Evolutionary conservation across 106 monocot species (phyloP), one percentile per base, ranked within the genome.

Genomic region (Alisma plantagoaquatica): DNA sequence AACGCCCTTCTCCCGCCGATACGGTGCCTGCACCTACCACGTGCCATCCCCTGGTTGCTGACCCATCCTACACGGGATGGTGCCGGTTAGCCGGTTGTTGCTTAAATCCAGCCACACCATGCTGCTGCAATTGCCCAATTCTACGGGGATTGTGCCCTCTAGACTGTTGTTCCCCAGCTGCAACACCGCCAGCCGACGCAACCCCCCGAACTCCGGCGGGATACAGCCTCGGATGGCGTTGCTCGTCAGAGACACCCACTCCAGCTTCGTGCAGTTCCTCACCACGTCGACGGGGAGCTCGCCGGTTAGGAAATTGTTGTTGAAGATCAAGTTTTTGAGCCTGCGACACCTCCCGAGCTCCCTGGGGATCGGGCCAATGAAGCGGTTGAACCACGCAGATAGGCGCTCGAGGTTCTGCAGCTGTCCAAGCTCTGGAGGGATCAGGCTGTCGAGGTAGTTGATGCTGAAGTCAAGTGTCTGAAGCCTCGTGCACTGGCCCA

Each of bases 91-190:
- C 28, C 26, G 69, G 49, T 93, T 93, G 44, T 71, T 83, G 55
- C 75, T 83, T 22, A 93, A 70, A 49, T 93, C 93, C 1, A 93
- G 33, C 93, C 93, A 93, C 11, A 87, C 71, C 30, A 93, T 52
- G 71, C 83, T 87, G 74, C 70, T 76, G 73, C 93, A 93, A 64
- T 93, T 76, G 0, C 93, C 77, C 23, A 93, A 61, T 75, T 83
- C 77, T 18, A 64, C 52, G 1, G 93, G 93, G 14, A 93, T 87
- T 8, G 50, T 33, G 2, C 87, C 93, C 0, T 79, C 53, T 48
- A 93, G 75, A 2, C 87, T 87, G 53, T 93, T 93, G 83, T 87
- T 93, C 3, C 80, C 76, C 16, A 93, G 77, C 72, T 93, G 83
- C 4, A 93, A 71, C 31, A 93, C 87, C 14, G 87, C 79, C 20